phyloP scores from a whole-genome alignment of 1,284 basidiomycete genomes.

The Apiotrichum veenhuisii region DNA sequence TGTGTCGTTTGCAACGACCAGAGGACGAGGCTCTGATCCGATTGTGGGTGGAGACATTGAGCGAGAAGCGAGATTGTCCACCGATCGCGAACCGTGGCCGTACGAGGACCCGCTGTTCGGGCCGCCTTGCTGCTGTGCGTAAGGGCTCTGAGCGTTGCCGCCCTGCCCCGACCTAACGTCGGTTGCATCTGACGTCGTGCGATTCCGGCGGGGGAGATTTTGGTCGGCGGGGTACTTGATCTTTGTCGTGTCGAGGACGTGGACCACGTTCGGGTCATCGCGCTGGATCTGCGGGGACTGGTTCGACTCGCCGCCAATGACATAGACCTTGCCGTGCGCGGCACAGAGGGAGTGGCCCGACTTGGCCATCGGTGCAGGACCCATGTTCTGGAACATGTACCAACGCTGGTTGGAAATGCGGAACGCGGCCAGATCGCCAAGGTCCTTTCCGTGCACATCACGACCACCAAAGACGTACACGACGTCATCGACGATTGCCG shows the following conservation, averaged over 20 bases:
- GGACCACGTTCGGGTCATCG: conserved; percentile 78
- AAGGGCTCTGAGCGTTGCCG: background rate
- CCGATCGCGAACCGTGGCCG: conserved; percentile 23
- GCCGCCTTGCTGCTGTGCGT: background rate
- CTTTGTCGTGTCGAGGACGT: conserved; percentile 88
- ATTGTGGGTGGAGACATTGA: conserved; percentile 27
- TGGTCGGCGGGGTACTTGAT: conserved; percentile 80
- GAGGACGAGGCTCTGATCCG: conserved; percentile 16
- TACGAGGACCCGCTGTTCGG: conserved; percentile 1
- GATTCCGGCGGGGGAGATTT: conserved; percentile 15
- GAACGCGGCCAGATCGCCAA: conserved; percentile 93
- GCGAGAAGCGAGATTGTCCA: conserved; percentile 29
- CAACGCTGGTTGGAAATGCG: conserved; percentile 77
- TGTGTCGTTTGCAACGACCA: conserved; percentile 23
- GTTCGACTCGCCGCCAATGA: conserved; percentile 86
- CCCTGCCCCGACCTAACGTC: conserved; percentile 7
- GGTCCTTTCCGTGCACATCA: conserved; percentile 93
- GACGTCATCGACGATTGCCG: conserved; percentile 94
- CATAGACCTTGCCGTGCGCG: conserved; percentile 80
- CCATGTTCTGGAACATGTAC: conserved; percentile 99
- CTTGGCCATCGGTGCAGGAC: conserved; percentile 81
- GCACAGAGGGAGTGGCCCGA: conserved; percentile 95
- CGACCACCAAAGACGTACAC: conserved; percentile 97
- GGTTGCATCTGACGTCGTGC: conserved; percentile 20
- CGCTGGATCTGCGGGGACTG: conserved; percentile 52